Percentiles rank a stretch among this genome's conserved stretches.
phyloP scores from a whole-genome alignment of 495 filamentous ascomycete species.

The Penicillium verhagenii region DNA sequence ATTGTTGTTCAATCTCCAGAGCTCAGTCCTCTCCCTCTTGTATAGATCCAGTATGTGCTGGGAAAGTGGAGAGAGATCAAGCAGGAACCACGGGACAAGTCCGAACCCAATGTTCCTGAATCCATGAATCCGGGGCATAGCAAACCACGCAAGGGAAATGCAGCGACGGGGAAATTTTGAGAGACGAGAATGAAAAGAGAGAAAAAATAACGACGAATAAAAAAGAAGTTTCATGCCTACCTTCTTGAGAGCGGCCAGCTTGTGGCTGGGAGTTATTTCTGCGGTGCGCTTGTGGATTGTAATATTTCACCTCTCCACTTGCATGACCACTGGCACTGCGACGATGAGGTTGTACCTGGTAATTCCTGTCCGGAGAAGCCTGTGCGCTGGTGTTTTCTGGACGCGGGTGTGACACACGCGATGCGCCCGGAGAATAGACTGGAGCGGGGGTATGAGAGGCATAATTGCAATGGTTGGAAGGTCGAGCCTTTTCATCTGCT shows the following conservation, averaged over 20 bases:
- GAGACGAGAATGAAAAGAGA: not conserved
- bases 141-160: not conserved
- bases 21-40: not conserved
- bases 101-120: slow-evolving; percentile 23
- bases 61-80: slow-evolving; percentile 17
- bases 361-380: slow-evolving; percentile 17
- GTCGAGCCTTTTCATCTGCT: slow-evolving; percentile 27
- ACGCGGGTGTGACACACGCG: slow-evolving; percentile 11
- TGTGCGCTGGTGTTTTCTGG: slow-evolving; percentile 21
- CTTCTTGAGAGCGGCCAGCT: slow-evolving; percentile 27
- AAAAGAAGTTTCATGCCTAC: slow-evolving; percentile 20
- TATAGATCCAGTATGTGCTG: not conserved
- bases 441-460: slow-evolving; percentile 18
- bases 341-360: slow-evolving; percentile 18
- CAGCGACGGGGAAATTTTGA: not conserved
- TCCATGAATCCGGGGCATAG: slow-evolving; percentile 24
- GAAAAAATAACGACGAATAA: slow-evolving; percentile 2
- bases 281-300: slow-evolving; percentile 21
- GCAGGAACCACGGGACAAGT: slow-evolving; percentile 27
- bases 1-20: not conserved
- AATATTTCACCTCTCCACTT: slow-evolving; percentile 24
- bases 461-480: slow-evolving; percentile 26
- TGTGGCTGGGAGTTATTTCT: slow-evolving; percentile 27
- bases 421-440: slow-evolving; percentile 12
- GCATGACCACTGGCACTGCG: slow-evolving; percentile 24